Base-by-base conservation (phyloP, 345 rosid species). In the Arabidopsis arenosa region DNA sequence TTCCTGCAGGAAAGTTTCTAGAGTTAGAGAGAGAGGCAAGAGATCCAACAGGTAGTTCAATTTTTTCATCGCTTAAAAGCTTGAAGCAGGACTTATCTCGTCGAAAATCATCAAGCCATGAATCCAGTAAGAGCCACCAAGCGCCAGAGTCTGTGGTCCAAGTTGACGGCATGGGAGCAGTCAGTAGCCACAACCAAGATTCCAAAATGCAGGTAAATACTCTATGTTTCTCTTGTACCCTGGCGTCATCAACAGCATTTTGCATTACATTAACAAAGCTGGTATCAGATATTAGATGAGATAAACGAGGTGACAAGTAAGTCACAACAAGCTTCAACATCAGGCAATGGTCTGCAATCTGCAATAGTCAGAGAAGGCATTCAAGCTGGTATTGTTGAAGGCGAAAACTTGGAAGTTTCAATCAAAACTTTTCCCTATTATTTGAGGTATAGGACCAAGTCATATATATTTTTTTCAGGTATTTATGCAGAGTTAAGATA, bases 401-500 rank as follows among this genome's bases (percentile, higher is more conserved):
- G 97, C 55, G 74, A 79, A 86, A 82, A 76, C 68, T 72, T 85
- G 66, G 78, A 85, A 71, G 97, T 85, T 63, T 87, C 98, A 70
- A 90, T 93, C 68, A 90, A 91, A 35, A 75, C 83, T 61, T 93
- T 93, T 66, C 98, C 98, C 32, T 91, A 93, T 75, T 90, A 89
- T 84, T 78, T 93, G 69, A 93, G 98, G 98, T 93, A 81, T 68
- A 40, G 5, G 61, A 39, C 55, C 55, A 30, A 61, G 56, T 70
- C 56, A 73, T 32, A 49, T 69, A 6, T 79, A 10, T 32, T 11
- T 41, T 15, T 33, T 70, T 57, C 33, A 18, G 53, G 28, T 36
- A 6, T 28, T 32, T 41, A 62, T 51, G 40, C 32, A 39, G 69
- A 49, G 39, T 40, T n/a, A 26, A 72, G 59, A 39, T 40, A 63